phyloP scores from a whole-genome alignment of 2,329 filamentous ascomycete genomes.

The Mollisiaceae sp. region DNA sequence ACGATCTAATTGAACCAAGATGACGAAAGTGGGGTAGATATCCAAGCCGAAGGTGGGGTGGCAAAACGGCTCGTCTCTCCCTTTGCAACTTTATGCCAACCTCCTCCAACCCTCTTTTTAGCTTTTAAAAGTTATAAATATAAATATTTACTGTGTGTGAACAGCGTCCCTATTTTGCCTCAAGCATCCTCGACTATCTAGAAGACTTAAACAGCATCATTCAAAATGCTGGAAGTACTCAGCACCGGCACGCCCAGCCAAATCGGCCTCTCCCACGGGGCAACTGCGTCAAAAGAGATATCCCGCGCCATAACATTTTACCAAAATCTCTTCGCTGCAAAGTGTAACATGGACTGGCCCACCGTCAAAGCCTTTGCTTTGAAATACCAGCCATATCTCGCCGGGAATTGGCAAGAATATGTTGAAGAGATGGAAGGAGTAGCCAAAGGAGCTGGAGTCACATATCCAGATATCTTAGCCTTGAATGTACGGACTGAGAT shows the following conservation, averaged over 20 bases:
- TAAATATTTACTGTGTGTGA: too few relatives aligned
- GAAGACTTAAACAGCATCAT: neutral
- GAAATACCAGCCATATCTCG: conserved; percentile 31
- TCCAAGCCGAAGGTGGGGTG: conserved; percentile 1
- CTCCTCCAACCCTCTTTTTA: neutral
- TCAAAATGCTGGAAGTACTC: conserved; percentile 31
- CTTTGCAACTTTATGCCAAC: neutral
- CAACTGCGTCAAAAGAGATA: conserved; percentile 41
- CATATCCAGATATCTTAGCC: conserved; percentile 53
- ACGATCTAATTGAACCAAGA: neutral
- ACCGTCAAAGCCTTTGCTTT: conserved; percentile 28
- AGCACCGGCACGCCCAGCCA: conserved; percentile 30
- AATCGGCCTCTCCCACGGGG: conserved; percentile 47
- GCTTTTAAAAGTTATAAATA: neutral
- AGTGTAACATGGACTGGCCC: conserved; percentile 44
- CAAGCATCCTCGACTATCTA: too few relatives aligned
- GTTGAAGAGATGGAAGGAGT: conserved; percentile 49
- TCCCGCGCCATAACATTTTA: conserved; percentile 46
- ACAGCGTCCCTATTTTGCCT: too few relatives aligned
- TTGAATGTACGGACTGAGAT: conserved; percentile 59
- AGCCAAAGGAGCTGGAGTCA: conserved; percentile 49
- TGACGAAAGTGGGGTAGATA: conserved; percentile 4
- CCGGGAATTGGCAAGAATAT: conserved; percentile 28
- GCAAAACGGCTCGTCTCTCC: neutral
- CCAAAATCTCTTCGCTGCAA: conserved; percentile 42